Base-by-base conservation (phyloP, 1,284 basidiomycete genomes). In the Cryptococcus sp. region DNA sequence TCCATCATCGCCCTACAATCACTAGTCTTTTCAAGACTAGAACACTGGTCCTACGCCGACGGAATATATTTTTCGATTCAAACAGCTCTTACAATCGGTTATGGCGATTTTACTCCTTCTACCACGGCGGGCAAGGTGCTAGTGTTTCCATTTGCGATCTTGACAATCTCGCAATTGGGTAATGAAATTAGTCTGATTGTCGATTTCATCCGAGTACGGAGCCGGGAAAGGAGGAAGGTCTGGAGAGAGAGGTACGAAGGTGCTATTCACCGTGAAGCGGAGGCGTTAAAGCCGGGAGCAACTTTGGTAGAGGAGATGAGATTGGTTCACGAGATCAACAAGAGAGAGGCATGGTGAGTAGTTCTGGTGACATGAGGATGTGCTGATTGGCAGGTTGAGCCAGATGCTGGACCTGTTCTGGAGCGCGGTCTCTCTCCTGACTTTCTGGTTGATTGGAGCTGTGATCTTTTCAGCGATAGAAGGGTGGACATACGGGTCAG, bases 131-230 rank as follows among this genome's bases (percentile, higher is more conserved):
- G 62, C 41, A 76, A 74, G 52, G 62, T 77, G 23, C 60, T 77
- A 16, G 54, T 75, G n/a, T 75, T 77, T 55, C 66, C 70, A 22
- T 77, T 76, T 45, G 64, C 70, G 1, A 62, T 77, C 53, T 56
- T 76, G 25, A 75, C 74, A 1, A 76, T 77, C 53, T 66, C 64
- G 4, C 73, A 74, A 54, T 60, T 77, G 34, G 74, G 72, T 51
- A 75, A 76, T 49, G 68, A 76, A 45, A 70, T 78, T 32, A 67
- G 71, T 3, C 59, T 74, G 47, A 76, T 78, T 49, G 60, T 77
- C 37, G 54, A 50, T 11, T 77, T 71, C 51, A 65, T 76, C 49
- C 55, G 56, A n/a, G 43, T 53, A 11, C 57, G 64, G n/a, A 59
- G 66, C 0, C 47, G 70, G 14, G 50, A 59, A 18, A 60, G 72